Evolutionary conservation across 2,329 filamentous ascomycete genomes (phyloP).

Genomic region (Fusarium armeniacum): DNA sequence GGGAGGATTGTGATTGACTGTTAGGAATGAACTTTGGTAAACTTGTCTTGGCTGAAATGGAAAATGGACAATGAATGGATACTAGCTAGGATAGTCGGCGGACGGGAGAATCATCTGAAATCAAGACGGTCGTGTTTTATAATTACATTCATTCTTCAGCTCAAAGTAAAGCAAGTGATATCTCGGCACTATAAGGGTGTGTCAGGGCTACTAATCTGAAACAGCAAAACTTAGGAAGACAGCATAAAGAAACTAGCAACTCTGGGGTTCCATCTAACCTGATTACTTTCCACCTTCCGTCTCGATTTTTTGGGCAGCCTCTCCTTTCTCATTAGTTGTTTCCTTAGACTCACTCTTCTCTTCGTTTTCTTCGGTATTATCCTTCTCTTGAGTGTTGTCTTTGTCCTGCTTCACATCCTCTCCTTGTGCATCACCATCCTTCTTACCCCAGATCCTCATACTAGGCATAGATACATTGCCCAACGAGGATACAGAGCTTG

Average conservation of each 20-base stretch:
- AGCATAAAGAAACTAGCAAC: neutral
- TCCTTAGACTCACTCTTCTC: neutral
- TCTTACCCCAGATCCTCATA: conserved; percentile 53
- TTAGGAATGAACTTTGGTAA: neutral
- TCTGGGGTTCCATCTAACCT: neutral
- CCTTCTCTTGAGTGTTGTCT: neutral
- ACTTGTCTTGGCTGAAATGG: too few species aligned
- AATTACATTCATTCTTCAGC: neutral
- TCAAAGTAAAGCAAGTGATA: neutral
- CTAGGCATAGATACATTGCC: conserved; percentile 53
- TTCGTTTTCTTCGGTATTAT: neutral
- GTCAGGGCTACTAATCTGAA: neutral
- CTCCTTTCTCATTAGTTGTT: neutral
- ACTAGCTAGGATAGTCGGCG: too few species aligned
- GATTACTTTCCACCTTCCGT: neutral
- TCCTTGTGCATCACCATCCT: conserved; percentile 13
- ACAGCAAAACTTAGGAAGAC: neutral
- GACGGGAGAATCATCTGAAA: too few species aligned
- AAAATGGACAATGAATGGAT: too few species aligned
- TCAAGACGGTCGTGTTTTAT: neutral
- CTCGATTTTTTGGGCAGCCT: neutral
- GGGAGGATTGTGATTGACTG: conserved; percentile 27
- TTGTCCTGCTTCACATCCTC: neutral
- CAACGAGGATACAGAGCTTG: conserved; percentile 49
- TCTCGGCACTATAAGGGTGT: neutral